Evolutionary conservation across 2,329 filamentous ascomycete genomes (phyloP).

Genomic region (Periconia digitata): DNA sequence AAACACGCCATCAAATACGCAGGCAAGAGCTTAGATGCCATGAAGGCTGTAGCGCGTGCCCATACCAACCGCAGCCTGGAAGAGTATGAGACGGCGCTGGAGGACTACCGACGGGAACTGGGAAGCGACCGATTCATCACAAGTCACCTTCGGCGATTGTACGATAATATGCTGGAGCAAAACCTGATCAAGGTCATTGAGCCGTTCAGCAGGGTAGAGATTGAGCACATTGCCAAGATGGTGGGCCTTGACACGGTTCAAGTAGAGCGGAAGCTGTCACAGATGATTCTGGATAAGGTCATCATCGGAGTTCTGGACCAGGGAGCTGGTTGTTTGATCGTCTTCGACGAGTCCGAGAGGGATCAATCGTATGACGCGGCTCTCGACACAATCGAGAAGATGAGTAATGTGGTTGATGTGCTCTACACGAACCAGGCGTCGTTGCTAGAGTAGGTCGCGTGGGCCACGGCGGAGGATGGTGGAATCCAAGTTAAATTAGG

Average conservation of each 20-base stretch:
- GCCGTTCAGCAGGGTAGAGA: slow-evolving; percentile 95
- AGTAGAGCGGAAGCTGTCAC: slow-evolving; percentile 95
- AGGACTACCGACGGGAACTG: slow-evolving; percentile 88
- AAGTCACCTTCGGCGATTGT: slow-evolving; percentile 91
- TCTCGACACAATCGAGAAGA: slow-evolving; percentile 91
- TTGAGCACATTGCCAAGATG: slow-evolving; percentile 96
- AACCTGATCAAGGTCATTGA: slow-evolving; percentile 99
- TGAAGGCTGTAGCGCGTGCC: slow-evolving; percentile 97
- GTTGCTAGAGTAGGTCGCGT: slow-evolving; percentile 72
- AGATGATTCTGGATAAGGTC: slow-evolving; percentile 99
- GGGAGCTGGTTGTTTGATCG: slow-evolving; percentile 94
- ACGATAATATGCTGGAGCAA: slow-evolving; percentile 98
- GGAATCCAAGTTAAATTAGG: not conserved
- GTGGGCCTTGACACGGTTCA: slow-evolving; percentile 94
- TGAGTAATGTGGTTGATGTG: slow-evolving; percentile 95
- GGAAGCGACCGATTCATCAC: slow-evolving; percentile 95
- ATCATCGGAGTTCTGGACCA: slow-evolving; percentile 97
- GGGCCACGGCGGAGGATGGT: not conserved
- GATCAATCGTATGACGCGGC: slow-evolving; percentile 95
- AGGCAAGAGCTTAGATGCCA: slow-evolving; percentile 92
- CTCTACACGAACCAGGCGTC: slow-evolving; percentile 98
- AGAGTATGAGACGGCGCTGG: slow-evolving; percentile 92
- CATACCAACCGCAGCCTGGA: slow-evolving; percentile 95
- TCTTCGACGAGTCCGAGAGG: slow-evolving; percentile 91
- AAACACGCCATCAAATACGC: slow-evolving; percentile 98